These are phyloP conservation scores for Thelonectria olida DNA, from an alignment of 2,329 filamentous ascomycete species.

Conservation along the genomic window DNA sequence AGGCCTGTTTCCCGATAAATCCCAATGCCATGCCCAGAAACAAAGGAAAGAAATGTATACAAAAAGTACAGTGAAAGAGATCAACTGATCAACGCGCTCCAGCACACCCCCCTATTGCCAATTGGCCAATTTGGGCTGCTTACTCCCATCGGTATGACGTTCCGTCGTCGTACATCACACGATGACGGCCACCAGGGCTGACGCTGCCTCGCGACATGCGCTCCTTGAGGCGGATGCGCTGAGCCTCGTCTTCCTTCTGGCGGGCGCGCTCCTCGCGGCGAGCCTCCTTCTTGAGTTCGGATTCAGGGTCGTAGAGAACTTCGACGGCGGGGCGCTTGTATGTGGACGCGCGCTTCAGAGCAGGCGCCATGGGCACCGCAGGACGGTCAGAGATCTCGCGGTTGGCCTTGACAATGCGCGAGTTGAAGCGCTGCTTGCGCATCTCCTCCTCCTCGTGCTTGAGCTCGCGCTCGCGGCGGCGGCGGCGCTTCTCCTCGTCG, in stretches of 20 bases:
- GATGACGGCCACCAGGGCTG: conserved; percentile 47
- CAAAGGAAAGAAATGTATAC: conserved; percentile 30
- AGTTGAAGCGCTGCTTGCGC: conserved; percentile 38
- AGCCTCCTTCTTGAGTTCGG: conserved; percentile 47
- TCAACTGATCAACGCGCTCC: conserved; percentile 21
- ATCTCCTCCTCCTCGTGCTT: conserved; percentile 40
- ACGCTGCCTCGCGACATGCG: conserved; percentile 51
- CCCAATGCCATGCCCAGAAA: conserved; percentile 16
- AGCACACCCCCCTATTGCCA: no score
- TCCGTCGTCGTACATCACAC: conserved; percentile 50
- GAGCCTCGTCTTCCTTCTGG: conserved; percentile 49
- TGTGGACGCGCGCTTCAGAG: conserved; percentile 35
- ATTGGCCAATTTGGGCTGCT: conserved; percentile 25
- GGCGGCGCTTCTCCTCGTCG: conserved; percentile 39
- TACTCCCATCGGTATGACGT: conserved; percentile 53
- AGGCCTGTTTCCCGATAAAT: conserved; percentile 10
- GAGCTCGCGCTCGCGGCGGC: conserved; percentile 39
- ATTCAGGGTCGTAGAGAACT: conserved; percentile 34
- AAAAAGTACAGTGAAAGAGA: conserved; percentile 25
- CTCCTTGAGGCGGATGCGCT: conserved; percentile 51
- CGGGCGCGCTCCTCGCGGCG: conserved; percentile 45
- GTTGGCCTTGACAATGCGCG: conserved; percentile 53
- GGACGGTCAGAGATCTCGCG: conserved; percentile 52
- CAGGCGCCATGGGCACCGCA: conserved; percentile 41
- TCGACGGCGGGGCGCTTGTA: conserved; percentile 36